Evolutionary conservation across 1,284 basidiomycete species (phyloP).

Genomic region (Takashimella koratensis): DNA sequence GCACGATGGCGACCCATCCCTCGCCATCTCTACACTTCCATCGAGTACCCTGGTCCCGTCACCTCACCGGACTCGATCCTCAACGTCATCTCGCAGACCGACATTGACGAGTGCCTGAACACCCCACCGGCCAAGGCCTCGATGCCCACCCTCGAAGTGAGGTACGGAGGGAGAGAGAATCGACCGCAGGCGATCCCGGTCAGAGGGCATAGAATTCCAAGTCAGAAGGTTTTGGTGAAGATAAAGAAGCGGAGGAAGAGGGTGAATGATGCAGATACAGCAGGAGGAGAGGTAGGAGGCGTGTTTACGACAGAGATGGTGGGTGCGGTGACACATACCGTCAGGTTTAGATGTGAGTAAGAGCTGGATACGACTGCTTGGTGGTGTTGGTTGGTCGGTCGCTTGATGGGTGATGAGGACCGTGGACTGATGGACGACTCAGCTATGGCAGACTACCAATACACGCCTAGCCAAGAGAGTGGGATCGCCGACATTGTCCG

Average conservation of each 20-base stretch:
- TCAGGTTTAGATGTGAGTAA: slow-evolving; percentile 78
- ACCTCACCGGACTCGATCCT: slow-evolving; percentile 57
- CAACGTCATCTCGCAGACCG: slow-evolving; percentile 63
- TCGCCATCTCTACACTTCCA: slow-evolving; percentile 63
- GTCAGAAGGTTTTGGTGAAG: slow-evolving; percentile 75
- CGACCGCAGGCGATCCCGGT: slow-evolving; percentile 71
- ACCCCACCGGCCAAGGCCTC: slow-evolving; percentile 49
- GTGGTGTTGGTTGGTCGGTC: too few relatives aligned
- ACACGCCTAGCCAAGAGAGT: slow-evolving; percentile 66
- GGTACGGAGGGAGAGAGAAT: slow-evolving; percentile 65
- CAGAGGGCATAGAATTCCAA: slow-evolving; percentile 67
- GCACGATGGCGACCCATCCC: slow-evolving; percentile 58
- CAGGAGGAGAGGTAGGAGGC: slow-evolving; percentile 58
- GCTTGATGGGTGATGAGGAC: neutral
- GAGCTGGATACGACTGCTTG: neutral
- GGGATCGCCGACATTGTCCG: slow-evolving; percentile 63
- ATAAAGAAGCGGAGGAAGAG: slow-evolving; percentile 57
- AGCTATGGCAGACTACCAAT: slow-evolving; percentile 94
- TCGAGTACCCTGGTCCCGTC: slow-evolving; percentile 89
- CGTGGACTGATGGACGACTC: slow-evolving; percentile 2
- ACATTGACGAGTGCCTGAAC: slow-evolving; percentile 68
- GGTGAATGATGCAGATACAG: slow-evolving; percentile 26
- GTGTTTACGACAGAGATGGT: slow-evolving; percentile 75
- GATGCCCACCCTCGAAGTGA: slow-evolving; percentile 62
- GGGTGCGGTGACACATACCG: slow-evolving; percentile 73